Conservation (phyloP, 345 rosid species). For the Eucalyptus marginata region DNA sequence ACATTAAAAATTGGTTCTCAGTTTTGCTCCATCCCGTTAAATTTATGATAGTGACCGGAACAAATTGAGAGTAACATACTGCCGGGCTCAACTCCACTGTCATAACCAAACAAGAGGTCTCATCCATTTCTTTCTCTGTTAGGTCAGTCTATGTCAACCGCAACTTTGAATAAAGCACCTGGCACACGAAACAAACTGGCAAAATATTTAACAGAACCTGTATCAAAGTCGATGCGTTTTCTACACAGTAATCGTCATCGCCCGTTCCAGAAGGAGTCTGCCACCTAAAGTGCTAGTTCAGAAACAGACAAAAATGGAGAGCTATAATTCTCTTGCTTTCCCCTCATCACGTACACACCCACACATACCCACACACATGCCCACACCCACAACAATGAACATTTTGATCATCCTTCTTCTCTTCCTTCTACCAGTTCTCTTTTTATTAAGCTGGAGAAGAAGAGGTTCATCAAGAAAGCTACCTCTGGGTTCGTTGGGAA, state of each 20-base stretch:
- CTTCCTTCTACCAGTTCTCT: too few species aligned
- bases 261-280: neutral
- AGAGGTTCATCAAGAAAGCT: too few species aligned
- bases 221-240: neutral
- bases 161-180: neutral
- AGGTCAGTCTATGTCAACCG: neutral
- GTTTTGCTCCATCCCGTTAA: neutral
- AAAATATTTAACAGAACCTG: neutral
- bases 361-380: neutral
- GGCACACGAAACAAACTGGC: neutral
- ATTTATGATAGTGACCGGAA: neutral
- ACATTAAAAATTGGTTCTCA: neutral
- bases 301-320: neutral
- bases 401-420: neutral
- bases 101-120: neutral
- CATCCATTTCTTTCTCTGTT: neutral
- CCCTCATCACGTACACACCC: neutral
- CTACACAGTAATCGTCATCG: too few species aligned
- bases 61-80: neutral
- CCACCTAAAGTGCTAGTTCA: neutral
- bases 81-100: neutral
- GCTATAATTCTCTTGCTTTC: neutral
- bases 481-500: conserved; percentile 17
- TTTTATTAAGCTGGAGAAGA: too few species aligned
- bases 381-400: neutral